Percentiles rank a stretch among this genome's conserved stretches.
These are phyloP conservation scores for Collybiopsis confluens DNA, from an alignment of 768 basidiomycete genomes.

Conservation along the genomic window DNA sequence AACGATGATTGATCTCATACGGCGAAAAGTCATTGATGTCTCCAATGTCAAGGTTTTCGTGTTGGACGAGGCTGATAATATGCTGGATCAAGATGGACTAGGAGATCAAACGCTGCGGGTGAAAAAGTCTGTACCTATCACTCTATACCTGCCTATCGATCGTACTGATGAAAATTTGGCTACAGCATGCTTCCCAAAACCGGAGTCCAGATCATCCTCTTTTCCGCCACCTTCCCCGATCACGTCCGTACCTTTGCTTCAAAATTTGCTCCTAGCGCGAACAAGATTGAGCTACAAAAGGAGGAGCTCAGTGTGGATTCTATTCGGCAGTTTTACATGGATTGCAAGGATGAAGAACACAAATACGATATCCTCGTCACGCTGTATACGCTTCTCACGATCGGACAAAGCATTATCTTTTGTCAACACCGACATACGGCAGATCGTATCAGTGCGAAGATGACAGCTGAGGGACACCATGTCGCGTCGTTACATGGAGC, in stretches of 20 bases:
- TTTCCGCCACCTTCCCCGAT: slow-evolving; percentile 98
- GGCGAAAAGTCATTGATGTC: slow-evolving; percentile 73
- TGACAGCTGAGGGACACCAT: slow-evolving; percentile 92
- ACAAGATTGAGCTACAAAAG: slow-evolving; percentile 93
- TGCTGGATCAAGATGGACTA: slow-evolving; percentile 91
- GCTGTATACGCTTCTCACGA: slow-evolving; percentile 85
- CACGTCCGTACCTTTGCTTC: slow-evolving; percentile 87
- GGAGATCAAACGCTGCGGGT: slow-evolving; percentile 92
- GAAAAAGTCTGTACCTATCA: slow-evolving; percentile 67
- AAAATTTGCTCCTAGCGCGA: slow-evolving; percentile 90
- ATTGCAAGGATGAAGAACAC: slow-evolving; percentile 84
- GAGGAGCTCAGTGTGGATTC: slow-evolving; percentile 93
- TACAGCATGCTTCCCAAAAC: slow-evolving; percentile 53
- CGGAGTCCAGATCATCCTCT: slow-evolving; percentile 82
- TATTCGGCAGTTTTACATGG: slow-evolving; percentile 97
- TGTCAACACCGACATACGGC: slow-evolving; percentile 91
- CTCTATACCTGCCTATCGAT: slow-evolving; percentile 1
- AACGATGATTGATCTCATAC: slow-evolving; percentile 85
- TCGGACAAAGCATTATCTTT: slow-evolving; percentile 99
- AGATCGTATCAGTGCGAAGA: slow-evolving; percentile 85
- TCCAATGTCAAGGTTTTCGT: slow-evolving; percentile 87
- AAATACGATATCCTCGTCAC: slow-evolving; percentile 95
- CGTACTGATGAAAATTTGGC: not conserved
- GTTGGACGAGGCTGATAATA: slow-evolving; percentile 97
- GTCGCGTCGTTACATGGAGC: slow-evolving; percentile 95